These are phyloP conservation scores for Lasiosphaeria miniovina DNA, from an alignment of 495 filamentous ascomycete species.

Conservation along the genomic window DNA sequence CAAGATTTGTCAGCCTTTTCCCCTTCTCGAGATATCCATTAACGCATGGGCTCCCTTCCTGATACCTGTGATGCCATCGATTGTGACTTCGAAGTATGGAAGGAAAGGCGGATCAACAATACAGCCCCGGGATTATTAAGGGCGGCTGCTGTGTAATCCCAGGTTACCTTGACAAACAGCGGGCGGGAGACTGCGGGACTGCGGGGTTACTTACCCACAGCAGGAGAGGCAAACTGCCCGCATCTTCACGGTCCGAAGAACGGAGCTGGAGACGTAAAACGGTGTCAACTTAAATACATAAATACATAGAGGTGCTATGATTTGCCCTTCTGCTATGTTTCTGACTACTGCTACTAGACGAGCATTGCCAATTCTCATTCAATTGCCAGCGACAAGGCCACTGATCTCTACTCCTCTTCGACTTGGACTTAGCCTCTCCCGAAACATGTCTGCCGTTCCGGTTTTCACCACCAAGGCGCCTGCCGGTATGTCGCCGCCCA, in stretches of 20 bases:
- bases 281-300: neutral
- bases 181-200: neutral
- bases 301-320: neutral
- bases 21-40: too few species aligned
- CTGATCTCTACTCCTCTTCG: constrained; percentile 16
- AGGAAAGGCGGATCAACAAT: too few species aligned
- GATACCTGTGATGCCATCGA: too few species aligned
- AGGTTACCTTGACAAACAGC: neutral
- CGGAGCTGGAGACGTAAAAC: constrained; percentile 21
- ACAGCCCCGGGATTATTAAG: too few species aligned
- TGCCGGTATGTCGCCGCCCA: constrained; percentile 40
- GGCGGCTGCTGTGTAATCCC: too few species aligned
- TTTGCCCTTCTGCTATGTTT: constrained; percentile 15
- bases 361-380: constrained; percentile 16
- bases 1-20: too few species aligned
- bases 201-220: constrained; percentile 15
- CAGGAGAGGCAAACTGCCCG: neutral
- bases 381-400: constrained; percentile 8
- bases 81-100: too few species aligned
- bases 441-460: constrained; percentile 45
- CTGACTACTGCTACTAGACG: constrained; percentile 14
- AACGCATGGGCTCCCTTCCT: too few species aligned
- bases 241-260: constrained; percentile 24
- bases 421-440: neutral
- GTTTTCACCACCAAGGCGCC: constrained; percentile 53